Percentiles rank a stretch among this genome's conserved stretches.
Evolutionary conservation across 352 stramenopile genomes (phyloP).

Genomic region (Globisporangium splendens): DNA sequence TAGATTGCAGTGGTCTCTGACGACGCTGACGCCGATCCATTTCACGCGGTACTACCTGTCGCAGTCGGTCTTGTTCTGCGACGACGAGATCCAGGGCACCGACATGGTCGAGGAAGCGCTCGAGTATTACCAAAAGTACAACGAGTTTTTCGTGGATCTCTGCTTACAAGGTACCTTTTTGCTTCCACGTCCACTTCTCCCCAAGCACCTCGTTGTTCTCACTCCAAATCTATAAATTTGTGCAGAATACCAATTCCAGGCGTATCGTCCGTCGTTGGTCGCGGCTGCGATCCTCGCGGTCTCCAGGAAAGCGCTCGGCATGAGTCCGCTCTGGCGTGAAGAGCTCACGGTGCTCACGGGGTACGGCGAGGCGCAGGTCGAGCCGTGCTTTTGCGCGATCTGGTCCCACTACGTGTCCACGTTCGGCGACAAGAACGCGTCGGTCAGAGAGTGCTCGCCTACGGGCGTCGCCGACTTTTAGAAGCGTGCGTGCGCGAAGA

Average conservation of each 20-base stretch:
- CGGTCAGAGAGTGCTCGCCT: conserved; percentile 66
- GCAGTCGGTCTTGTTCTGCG: conserved; percentile 72
- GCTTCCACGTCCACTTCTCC: neutral
- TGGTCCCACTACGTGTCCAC: conserved; percentile 78
- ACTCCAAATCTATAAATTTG: neutral
- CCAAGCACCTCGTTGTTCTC: neutral
- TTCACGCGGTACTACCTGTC: conserved; percentile 81
- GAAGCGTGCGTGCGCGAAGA: neutral
- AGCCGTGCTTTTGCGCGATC: conserved; percentile 80
- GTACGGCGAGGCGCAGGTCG: conserved; percentile 76
- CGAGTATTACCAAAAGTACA: conserved; percentile 81
- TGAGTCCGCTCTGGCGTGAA: conserved; percentile 78
- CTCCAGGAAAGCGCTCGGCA: conserved; percentile 71
- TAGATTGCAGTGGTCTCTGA: conserved; percentile 73
- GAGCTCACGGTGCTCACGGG: conserved; percentile 77
- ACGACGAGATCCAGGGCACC: conserved; percentile 71
- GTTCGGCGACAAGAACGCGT: conserved; percentile 62
- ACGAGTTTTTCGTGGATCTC: conserved; percentile 85
- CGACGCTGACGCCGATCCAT: conserved; percentile 68
- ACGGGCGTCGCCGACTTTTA: conserved; percentile 56
- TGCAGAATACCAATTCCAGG: conserved; percentile 76
- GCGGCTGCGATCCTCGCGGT: conserved; percentile 73
- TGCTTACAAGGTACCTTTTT: conserved; percentile 43
- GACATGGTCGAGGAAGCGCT: conserved; percentile 74
- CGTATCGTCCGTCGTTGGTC: conserved; percentile 78